Base-by-base conservation (phyloP, 1,284 basidiomycete species). In the Pisolithus thermaeus region DNA sequence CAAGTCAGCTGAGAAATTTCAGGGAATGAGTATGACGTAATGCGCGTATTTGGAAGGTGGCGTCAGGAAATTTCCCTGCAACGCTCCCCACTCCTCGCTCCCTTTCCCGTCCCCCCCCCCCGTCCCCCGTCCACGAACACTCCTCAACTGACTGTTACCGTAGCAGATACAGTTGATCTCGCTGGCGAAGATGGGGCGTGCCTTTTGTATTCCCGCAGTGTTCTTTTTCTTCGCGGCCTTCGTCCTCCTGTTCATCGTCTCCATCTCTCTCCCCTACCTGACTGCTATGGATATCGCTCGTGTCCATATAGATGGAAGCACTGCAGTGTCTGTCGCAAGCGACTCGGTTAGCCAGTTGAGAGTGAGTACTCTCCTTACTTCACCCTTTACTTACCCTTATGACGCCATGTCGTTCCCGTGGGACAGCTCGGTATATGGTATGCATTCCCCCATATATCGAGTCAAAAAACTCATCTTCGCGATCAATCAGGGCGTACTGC, bases 231-330 rank as follows among this genome's bases (percentile, higher is more conserved):
- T 80, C 58, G 67, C 66, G 48, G 84, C 87, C 27, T 76, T 87
- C 54, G 74, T 85, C 4, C 76, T 89, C 51, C 77, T 77, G 59
- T 71, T 88, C 64, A 68, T 90, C 56, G 78, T 81, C 42, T 81
- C 85, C 20, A 74, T 90, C 46, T 88, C 86, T 4, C 69, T 88
- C 7, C 87, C 87, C 1, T 81, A 71, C 67, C 69, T 89, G 27
- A 71, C 79, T 30, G 77, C 74, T 0, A 69, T 88, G 55, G 87
- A 89, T 65, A 72, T 89, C 58, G 73, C 76, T 3, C 79, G 85
- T 32, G 73, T 78, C 6, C 72, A 77, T 50, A 81, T 81, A 52
- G 49, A 48, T 23, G 69, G 63, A 8, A 61, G 61, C 20, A 65
- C 65, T 11, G 53, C 70, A 35, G 5, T 25, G 7, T 25, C n/a